phyloP scores from a whole-genome alignment of 2,329 filamentous ascomycete species.

The Fusarium sp. region DNA sequence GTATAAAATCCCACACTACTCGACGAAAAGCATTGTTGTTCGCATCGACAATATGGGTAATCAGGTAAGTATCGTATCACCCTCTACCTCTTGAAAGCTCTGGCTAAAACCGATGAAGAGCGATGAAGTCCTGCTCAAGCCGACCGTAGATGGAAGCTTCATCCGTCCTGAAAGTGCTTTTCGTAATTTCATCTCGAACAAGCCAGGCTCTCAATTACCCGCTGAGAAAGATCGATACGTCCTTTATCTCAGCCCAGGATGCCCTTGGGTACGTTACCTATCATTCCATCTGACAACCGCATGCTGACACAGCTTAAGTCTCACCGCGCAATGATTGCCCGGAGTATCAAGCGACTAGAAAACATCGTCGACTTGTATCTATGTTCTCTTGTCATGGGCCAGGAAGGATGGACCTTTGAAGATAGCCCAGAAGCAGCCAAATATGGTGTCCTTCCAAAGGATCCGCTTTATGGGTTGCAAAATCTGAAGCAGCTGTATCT shows the following conservation, averaged over 20 bases:
- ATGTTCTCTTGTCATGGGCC: conserved; percentile 74
- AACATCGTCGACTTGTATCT: conserved; percentile 76
- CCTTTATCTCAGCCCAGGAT: conserved; percentile 71
- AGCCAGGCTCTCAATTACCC: conserved; percentile 65
- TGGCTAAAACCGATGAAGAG: background rate
- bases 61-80: background rate
- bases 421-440: conserved; percentile 58
- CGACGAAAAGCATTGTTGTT: rapidly evolving
- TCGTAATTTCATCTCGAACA: conserved; percentile 66
- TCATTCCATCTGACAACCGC: rapidly evolving
- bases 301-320: conserved; percentile 59
- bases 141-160: conserved; percentile 62
- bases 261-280: conserved; percentile 68
- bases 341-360: conserved; percentile 79
- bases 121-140: conserved; percentile 19
- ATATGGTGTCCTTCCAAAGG: conserved; percentile 57
- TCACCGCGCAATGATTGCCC: conserved; percentile 79
- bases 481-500: conserved; percentile 80
- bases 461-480: conserved; percentile 74
- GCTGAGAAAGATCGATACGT: conserved; percentile 72
- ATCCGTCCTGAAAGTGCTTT: conserved; percentile 67
- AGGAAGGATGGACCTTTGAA: conserved; percentile 67
- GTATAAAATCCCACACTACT: background rate
- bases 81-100: rapidly evolving
- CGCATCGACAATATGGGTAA: conserved; percentile 6